Percentiles rank a stretch among this genome's conserved stretches.
Evolutionary conservation across 1,139 yeast species (phyloP).

Genomic region (Protomyces macrosporus): DNA sequence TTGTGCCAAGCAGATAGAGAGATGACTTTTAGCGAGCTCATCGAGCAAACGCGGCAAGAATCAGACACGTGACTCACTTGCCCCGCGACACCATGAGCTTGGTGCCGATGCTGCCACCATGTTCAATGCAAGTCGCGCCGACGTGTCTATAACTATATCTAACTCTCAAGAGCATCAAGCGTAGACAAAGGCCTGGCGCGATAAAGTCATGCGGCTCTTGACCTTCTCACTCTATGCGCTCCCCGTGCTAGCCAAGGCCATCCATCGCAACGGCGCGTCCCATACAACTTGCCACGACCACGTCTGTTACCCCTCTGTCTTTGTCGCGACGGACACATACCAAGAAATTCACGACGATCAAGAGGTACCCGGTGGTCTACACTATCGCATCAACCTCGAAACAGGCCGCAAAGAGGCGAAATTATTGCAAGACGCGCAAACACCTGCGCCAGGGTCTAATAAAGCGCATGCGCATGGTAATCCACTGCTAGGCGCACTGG

Average conservation of each 20-base stretch:
- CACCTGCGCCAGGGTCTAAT: not conserved
- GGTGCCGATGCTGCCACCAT: too few species aligned
- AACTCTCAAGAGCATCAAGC: too few species aligned
- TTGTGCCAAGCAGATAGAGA: too few species aligned
- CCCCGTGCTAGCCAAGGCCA: not conserved
- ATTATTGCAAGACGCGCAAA: conserved; percentile 36
- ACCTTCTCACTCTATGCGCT: not conserved
- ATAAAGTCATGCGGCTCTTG: not conserved
- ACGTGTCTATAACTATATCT: too few species aligned
- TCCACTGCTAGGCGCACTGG: not conserved
- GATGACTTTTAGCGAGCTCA: too few species aligned
- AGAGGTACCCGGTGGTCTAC: conserved; percentile 45
- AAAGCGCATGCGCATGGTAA: not conserved
- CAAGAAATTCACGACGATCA: conserved; percentile 44
- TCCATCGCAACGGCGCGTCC: not conserved
- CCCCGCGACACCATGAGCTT: too few species aligned
- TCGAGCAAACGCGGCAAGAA: too few species aligned
- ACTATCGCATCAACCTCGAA: conserved; percentile 63
- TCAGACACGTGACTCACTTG: too few species aligned
- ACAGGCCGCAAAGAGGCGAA: conserved; percentile 67
- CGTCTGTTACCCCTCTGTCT: conserved; percentile 56
- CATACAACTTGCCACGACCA: conserved; percentile 21
- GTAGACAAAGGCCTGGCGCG: too few species aligned
- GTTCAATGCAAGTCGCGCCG: too few species aligned
- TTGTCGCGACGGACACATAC: conserved; percentile 64